Evolutionary conservation across 2,329 filamentous ascomycete genomes (phyloP), one percentile per base, ranked within the genome.

Genomic region (Bipolaris bicolor): DNA sequence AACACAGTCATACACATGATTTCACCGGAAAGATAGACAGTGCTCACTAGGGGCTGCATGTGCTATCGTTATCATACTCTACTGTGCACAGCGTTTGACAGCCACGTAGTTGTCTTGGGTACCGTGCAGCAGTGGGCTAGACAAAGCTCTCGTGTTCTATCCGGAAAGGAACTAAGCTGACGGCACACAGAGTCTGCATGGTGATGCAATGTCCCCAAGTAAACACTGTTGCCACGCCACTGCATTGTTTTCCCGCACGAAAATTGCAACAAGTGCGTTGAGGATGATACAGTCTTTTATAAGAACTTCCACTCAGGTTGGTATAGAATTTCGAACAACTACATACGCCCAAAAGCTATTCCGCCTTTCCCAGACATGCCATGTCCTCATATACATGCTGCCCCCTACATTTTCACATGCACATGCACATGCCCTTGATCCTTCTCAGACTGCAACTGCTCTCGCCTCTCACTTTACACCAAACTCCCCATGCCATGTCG

Each of bases 301-400:
- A 46, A n/a, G 48, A 29, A 54, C 50, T 24, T 36, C 46, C 47
- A 54, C 26, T 46, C 39, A 52, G 22, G 52, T 57, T 52, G 29
- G n/a, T 49, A 39, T 26, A 29, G 57, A 49, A 56, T 58, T 54
- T 59, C 39, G 16, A 26, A 49, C 45, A 20, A 49, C 49, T 41
- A 49, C 39, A 55, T 46, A 29, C 24, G 22, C 63, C 65, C 66
- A 49, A 65, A 68, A 60, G 60, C 63, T 58, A 70, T 67, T 67
- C 71, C 70, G 55, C 65, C 65, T 66, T 70, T 62, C 66, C 41
- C 43, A 45, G 66, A 52, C 45, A 57, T 46, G 31, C 31, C 45
- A 69, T 69, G 65, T 68, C 71, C 52, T 55, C 50, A 48, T 33
- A 47, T 36, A 37, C 52, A 65, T 58, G 73, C 72, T 67, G 68